A percentile compares a stretch with the other conserved stretches of the same genome.
These are phyloP conservation scores for Rauvolfia tetraphylla DNA, from an alignment of 257 asterid species.

Conservation along the genomic window DNA sequence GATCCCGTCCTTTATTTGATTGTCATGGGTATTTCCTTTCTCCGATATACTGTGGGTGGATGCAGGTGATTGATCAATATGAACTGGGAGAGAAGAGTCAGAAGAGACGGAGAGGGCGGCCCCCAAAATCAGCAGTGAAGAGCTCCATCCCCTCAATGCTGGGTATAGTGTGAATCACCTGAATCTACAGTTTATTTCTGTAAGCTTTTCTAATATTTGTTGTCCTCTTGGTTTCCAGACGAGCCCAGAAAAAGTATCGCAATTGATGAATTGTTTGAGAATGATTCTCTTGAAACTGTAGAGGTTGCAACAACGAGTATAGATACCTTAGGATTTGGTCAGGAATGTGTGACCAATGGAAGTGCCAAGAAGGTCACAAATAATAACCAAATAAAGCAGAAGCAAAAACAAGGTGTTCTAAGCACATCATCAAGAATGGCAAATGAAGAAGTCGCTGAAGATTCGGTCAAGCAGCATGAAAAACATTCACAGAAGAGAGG, in stretches of 20 bases:
- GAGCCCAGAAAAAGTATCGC: slow-evolving; percentile 19
- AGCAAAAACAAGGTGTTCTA: slow-evolving; percentile 21
- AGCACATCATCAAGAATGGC: slow-evolving; percentile 15
- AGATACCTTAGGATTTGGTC: slow-evolving; percentile 22
- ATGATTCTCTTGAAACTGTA: slow-evolving; percentile 24
- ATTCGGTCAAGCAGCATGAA: slow-evolving; percentile 29
- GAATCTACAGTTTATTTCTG: slow-evolving; percentile 5
- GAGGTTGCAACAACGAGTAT: slow-evolving; percentile 21
- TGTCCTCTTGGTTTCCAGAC: slow-evolving; percentile 6
- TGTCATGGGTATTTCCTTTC: background rate
- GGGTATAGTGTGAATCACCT: slow-evolving; percentile 28
- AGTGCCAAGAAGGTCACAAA: slow-evolving; percentile 20
- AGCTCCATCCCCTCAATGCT: slow-evolving; percentile 19
- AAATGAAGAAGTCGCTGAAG: slow-evolving; percentile 30
- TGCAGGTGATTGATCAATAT: slow-evolving; percentile 36
- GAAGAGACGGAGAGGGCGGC: slow-evolving; percentile 56
- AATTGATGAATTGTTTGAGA: slow-evolving; percentile 21
- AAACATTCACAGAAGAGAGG: slow-evolving; percentile 38
- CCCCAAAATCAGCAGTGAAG: slow-evolving; percentile 24
- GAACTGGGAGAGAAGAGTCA: slow-evolving; percentile 25
- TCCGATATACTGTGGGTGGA: slow-evolving; percentile 15
- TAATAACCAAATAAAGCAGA: slow-evolving; percentile 21
- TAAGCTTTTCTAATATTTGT: slow-evolving; percentile 12
- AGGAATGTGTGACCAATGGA: slow-evolving; percentile 18
- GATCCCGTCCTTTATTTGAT: background rate